Conservation (phyloP, 1,139 yeast genomes). For the Candida sanyaensis region DNA sequence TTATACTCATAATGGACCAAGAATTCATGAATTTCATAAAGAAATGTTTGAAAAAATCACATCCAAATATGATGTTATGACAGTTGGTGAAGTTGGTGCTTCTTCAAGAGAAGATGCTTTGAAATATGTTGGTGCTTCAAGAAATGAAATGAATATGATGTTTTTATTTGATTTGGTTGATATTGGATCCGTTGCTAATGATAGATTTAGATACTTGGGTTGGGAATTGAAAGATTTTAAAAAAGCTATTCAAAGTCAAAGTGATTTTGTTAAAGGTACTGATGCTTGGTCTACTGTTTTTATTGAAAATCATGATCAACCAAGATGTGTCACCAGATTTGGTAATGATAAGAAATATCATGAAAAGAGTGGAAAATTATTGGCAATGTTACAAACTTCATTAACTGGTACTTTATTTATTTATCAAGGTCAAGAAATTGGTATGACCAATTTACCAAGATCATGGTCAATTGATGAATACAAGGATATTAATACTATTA, state of each 20-base stretch:
- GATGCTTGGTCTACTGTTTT: constrained; percentile 62
- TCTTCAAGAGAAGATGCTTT: constrained; percentile 44
- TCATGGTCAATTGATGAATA: constrained; percentile 53
- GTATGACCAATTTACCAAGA: constrained; percentile 50
- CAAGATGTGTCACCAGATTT: constrained; percentile 54
- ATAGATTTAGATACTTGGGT: constrained; percentile 34
- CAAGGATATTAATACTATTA: constrained; percentile 49
- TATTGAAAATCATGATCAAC: constrained; percentile 61
- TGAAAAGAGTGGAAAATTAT: constrained; percentile 44
- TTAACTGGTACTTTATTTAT: constrained; percentile 58
- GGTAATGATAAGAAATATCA: constrained; percentile 43
- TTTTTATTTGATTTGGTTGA: constrained; percentile 51
- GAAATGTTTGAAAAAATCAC: constrained; percentile 50
- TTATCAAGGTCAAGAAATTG: constrained; percentile 65
- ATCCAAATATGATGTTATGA: constrained; percentile 52
- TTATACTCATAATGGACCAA: constrained; percentile 46
- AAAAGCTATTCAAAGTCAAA: constrained; percentile 35
- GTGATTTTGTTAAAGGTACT: constrained; percentile 44
- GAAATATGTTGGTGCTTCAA: constrained; percentile 50
- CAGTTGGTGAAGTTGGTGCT: constrained; percentile 58
- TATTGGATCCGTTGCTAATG: constrained; percentile 38
- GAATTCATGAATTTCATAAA: constrained; percentile 58
- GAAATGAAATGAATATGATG: constrained; percentile 53
- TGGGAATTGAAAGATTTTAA: constrained; percentile 46
- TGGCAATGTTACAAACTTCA: constrained; percentile 47